These are phyloP conservation scores for Epichloe sylvatica DNA, from an alignment of 2,329 filamentous ascomycete genomes.

Conservation along the genomic window DNA sequence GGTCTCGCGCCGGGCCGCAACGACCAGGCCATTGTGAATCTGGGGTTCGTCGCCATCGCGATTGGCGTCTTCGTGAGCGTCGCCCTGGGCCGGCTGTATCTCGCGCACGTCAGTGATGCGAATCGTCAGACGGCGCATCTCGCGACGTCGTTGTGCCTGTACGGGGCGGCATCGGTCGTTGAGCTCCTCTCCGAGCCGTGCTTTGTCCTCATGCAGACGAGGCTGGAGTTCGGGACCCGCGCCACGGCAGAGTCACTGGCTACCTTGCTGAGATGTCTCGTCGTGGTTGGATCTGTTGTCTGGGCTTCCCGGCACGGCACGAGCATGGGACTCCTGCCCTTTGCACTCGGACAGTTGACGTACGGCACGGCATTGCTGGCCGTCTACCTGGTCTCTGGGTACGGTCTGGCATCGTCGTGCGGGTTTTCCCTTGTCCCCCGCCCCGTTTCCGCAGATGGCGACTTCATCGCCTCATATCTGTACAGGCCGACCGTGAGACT, in stretches of 20 bases:
- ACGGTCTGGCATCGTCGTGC: conserved; percentile 36
- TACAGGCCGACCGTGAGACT: conserved; percentile 57
- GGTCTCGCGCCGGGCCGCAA: conserved; percentile 14
- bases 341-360: conserved; percentile 71
- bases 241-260: conserved; percentile 73
- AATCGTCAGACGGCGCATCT: conserved; percentile 52
- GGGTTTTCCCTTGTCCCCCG: conserved; percentile 56
- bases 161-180: conserved; percentile 44
- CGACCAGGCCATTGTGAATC: conserved; percentile 70
- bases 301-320: conserved; percentile 37
- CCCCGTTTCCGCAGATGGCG: conserved; percentile 16
- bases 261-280: conserved; percentile 61
- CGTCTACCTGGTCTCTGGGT: conserved; percentile 55
- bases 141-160: conserved; percentile 34
- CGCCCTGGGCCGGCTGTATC: conserved; percentile 54
- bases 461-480: conserved; percentile 48
- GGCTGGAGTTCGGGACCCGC: conserved; percentile 64
- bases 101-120: conserved; percentile 33
- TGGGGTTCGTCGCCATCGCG: conserved; percentile 65
- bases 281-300: conserved; percentile 58
- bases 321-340: conserved; percentile 66
- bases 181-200: conserved; percentile 79
- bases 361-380: conserved; percentile 57
- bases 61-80: conserved; percentile 53
- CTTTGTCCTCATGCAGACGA: conserved; percentile 76